These are phyloP conservation scores for Marasmius oreades DNA, from an alignment of 1,284 basidiomycete species.

Conservation along the genomic window DNA sequence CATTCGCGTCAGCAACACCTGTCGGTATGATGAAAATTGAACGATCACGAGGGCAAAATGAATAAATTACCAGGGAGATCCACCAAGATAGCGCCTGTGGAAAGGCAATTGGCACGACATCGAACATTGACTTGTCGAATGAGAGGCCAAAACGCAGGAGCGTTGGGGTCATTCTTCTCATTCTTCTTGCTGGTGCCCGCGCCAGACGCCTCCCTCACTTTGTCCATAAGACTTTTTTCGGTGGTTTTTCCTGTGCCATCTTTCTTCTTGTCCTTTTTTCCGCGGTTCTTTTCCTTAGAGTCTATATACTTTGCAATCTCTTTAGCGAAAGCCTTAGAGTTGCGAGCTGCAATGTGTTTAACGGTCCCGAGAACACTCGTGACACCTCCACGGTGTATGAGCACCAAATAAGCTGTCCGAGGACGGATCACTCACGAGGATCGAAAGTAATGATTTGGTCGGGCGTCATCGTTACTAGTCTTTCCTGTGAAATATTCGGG, in stretches of 20 bases:
- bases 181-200: slow-evolving; percentile 19
- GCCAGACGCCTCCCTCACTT: slow-evolving; percentile 26
- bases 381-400: slow-evolving; percentile 28
- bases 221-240: slow-evolving; percentile 29
- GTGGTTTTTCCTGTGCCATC: slow-evolving; percentile 28
- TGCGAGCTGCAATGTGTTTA: slow-evolving; percentile 45
- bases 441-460: slow-evolving; percentile 49
- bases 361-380: slow-evolving; percentile 45
- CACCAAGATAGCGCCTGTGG: slow-evolving; percentile 54
- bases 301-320: slow-evolving; percentile 64
- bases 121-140: slow-evolving; percentile 58
- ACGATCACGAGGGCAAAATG: not conserved
- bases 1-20: slow-evolving; percentile 59
- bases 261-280: slow-evolving; percentile 39
- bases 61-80: slow-evolving; percentile 49
- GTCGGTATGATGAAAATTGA: too few species aligned
- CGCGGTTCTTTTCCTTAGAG: slow-evolving; percentile 56
- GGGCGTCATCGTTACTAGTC: slow-evolving; percentile 42
- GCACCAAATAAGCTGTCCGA: not conserved
- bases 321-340: slow-evolving; percentile 48
- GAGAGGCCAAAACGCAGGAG: slow-evolving; percentile 57
- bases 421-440: slow-evolving; percentile 30
- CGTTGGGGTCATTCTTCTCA: slow-evolving; percentile 33
- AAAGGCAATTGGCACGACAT: slow-evolving; percentile 47
- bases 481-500: slow-evolving; percentile 45